Conservation (phyloP, 2,329 filamentous ascomycete species). For the Triangularia verruculosa region DNA sequence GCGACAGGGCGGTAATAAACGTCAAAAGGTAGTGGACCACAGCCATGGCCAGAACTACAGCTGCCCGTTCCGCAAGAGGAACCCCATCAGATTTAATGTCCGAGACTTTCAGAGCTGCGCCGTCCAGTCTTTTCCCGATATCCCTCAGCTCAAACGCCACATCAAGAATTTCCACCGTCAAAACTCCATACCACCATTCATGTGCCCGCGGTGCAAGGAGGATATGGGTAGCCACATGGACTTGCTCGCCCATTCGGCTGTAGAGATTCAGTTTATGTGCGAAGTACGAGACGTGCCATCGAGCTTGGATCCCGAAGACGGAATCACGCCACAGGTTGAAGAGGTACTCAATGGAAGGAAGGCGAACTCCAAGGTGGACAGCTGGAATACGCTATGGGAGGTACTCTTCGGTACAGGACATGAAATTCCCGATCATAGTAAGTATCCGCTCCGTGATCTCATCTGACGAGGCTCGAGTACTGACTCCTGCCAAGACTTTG, state of each 20-base stretch:
- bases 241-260: slow-evolving; percentile 17
- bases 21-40: slow-evolving; percentile 7
- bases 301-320: slow-evolving; percentile 26
- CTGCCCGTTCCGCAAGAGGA: slow-evolving; percentile 30
- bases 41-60: slow-evolving; percentile 13
- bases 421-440: slow-evolving; percentile 19
- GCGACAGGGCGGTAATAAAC: slow-evolving; percentile 8
- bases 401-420: slow-evolving; percentile 19
- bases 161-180: slow-evolving; percentile 27
- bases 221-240: slow-evolving; percentile 17
- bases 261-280: slow-evolving; percentile 21
- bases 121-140: slow-evolving; percentile 19
- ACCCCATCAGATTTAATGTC: slow-evolving; percentile 28
- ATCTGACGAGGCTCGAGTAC: not conserved
- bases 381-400: slow-evolving; percentile 25
- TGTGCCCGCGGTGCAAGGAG: slow-evolving; percentile 26
- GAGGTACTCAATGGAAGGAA: slow-evolving; percentile 25
- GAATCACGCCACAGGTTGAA: slow-evolving; percentile 22
- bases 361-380: slow-evolving; percentile 23
- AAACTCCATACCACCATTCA: slow-evolving; percentile 6
- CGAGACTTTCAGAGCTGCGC: slow-evolving; percentile 25
- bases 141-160: slow-evolving; percentile 27
- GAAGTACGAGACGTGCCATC: slow-evolving; percentile 5
- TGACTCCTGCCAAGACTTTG: slow-evolving; percentile 18
- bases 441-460: not conserved